Base-by-base conservation (phyloP, 169 alveolate genomes). In the Plasmodium gonderi region DNA sequence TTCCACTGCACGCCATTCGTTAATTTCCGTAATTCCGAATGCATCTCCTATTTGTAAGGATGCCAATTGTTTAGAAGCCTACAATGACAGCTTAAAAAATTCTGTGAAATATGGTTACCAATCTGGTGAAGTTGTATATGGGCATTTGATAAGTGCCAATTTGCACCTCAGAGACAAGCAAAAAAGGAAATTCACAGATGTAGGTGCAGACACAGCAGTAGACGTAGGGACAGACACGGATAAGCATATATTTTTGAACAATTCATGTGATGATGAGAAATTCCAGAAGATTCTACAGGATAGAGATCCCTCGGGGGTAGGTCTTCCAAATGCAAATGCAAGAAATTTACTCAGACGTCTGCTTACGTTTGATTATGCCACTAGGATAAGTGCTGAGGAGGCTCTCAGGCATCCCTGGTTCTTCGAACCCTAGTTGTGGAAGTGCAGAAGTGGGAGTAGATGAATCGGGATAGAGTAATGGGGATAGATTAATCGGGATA, bases 341-440 rank as follows among this genome's bases (percentile, higher is more conserved):
- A 92, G 96, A 80, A 96, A 96, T 78, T 79, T 96, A 3, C 91
- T 96, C 11, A 91, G 90, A 31, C 95, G 96, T 17, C 68, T 94
- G 38, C 79, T 96, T n/a, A 92, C 95, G 77, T 91, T 95, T 54
- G 97, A 95, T 69, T 97, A 97, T 60, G 94, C 91, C 40, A 91
- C 79, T 14, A 67, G 98, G 45, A 96, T 95, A 31, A 95, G 95
- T 49, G 97, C 97, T 0, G 94, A 87, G 45, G 97, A 97, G 75
- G 97, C 97, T 54, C 85, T 96, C 11, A 80, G 95, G 60, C 98
- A 97, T 69, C 94, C 96, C 1, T 97, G 97, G 97, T 87, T 87
- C 40, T 8, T 23, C 8, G 93, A 87, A 75, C 44, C 42, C 1
- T 82, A 68, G 11, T n/a, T n/a, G n/a, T n/a, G n/a, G n/a, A n/a